Conservation (phyloP, 306 rosid genomes). For the Notholithocarpus densiflorus region DNA sequence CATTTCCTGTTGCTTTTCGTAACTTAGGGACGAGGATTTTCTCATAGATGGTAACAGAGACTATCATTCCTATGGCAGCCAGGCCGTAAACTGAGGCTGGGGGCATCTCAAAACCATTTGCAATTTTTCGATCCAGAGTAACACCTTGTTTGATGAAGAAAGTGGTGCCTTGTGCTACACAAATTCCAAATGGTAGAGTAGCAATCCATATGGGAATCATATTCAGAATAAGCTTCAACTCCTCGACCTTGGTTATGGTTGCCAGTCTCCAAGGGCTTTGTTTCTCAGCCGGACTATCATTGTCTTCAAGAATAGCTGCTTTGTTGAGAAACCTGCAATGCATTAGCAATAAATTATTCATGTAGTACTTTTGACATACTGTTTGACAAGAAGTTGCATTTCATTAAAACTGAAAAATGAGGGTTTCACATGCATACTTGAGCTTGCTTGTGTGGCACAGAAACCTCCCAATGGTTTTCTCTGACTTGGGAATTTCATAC, state of each 20-base stretch:
- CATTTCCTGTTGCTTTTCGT: conserved; percentile 57
- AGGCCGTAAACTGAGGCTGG: conserved; percentile 69
- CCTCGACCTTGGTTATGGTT: conserved; percentile 74
- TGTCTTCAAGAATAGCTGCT: conserved; percentile 63
- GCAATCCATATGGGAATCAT: conserved; percentile 84
- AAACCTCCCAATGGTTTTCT: conserved; percentile 36
- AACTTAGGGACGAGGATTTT: conserved; percentile 63
- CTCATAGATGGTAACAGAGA: conserved; percentile 68
- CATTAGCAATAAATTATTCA: neutral
- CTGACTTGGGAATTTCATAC: conserved; percentile 52
- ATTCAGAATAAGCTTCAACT: conserved; percentile 79
- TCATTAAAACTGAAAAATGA: neutral
- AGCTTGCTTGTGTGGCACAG: conserved; percentile 72
- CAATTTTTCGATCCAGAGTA: conserved; percentile 44
- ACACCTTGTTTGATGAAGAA: conserved; percentile 82
- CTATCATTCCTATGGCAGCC: conserved; percentile 67
- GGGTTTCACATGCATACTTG: conserved; percentile 44
- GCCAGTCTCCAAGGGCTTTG: conserved; percentile 68
- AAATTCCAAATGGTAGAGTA: conserved; percentile 67
- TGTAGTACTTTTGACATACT: neutral
- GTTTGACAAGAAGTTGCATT: neutral
- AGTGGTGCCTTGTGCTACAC: conserved; percentile 72
- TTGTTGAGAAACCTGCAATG: conserved; percentile 76
- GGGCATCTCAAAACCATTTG: conserved; percentile 49
- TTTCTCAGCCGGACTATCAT: conserved; percentile 32